phyloP scores from a whole-genome alignment of 805 yeast species.

The Brettanomyces bruxellensis region DNA sequence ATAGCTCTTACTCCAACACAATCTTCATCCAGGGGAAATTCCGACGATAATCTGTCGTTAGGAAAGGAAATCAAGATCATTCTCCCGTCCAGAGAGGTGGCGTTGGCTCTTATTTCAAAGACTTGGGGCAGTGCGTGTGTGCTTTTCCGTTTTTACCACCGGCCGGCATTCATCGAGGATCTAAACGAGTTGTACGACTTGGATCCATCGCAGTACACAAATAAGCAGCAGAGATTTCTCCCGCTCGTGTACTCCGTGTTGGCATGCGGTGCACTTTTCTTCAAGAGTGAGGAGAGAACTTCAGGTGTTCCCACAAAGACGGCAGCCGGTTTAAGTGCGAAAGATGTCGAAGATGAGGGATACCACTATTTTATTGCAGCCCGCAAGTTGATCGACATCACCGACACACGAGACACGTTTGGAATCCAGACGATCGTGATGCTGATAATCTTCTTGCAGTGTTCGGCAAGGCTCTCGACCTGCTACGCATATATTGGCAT shows the following conservation, averaged over 20 bases:
- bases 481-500: constrained; percentile 88
- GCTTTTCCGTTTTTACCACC: constrained; percentile 73
- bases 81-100: constrained; percentile 67
- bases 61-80: constrained; percentile 39
- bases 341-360: constrained; percentile 62
- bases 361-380: constrained; percentile 76
- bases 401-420: constrained; percentile 73
- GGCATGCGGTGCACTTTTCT: constrained; percentile 80
- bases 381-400: constrained; percentile 66
- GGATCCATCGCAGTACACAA: constrained; percentile 63
- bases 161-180: constrained; percentile 71
- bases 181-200: constrained; percentile 68
- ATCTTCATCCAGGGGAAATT: not conserved
- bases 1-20: not conserved
- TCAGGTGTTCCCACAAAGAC: not conserved
- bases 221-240: constrained; percentile 63
- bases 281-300: constrained; percentile 38
- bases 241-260: constrained; percentile 81
- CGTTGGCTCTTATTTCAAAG: constrained; percentile 59
- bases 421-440: constrained; percentile 82
- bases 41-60: constrained; percentile 6
- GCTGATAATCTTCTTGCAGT: constrained; percentile 78
- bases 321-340: constrained; percentile 15
- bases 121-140: constrained; percentile 87
- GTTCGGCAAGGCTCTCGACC: constrained; percentile 78